Base-by-base conservation (phyloP, 73 alveolate species). In the Stentor coeruleus region DNA sequence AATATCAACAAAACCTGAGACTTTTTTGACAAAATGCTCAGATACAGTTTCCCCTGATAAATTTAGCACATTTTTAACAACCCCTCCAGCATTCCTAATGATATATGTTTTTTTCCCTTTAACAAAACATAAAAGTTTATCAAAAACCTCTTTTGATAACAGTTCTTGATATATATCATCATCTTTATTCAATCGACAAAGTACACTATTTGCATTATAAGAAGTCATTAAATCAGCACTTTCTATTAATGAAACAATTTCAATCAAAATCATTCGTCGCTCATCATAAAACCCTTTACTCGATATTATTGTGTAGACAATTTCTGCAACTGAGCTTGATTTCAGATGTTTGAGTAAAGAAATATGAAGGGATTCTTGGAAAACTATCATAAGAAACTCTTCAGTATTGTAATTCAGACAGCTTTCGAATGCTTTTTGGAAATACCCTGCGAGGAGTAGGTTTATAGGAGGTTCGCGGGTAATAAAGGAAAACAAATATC, bases 391-490 rank as follows among this genome's bases (percentile, higher is more conserved):
- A 37, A 66, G 14, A 33, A 66, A 20, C 39, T 26, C 2, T 26
- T 31, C 79, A 14, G n/a, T 20, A 33, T 66, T 33, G 11, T 31
- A 20, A 20, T 37, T 11, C 79, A 66, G 14, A 11, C n/a, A 31
- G 2, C 42, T 31, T 1, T 66, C 79, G 33, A 66, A 66, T 28
- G 79, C 79, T 33, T 66, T 66, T 31, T 31, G 79, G 33, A 66
- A 66, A 33, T 66, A 66, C 79, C 79, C 79, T 28, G 79, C 79
- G 33, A 66, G 79, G 26, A 66, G 39, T 20, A 20, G 33, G 41
- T 66, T 66, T 66, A 66, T 20, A 20, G n/a, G n/a, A 28, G n/a
- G 26, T 20, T 26, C 11, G 11, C 15, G 11, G 79, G n/a, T 33
- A 31, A 66, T 37, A 66, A 66, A 66, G 14, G 40, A 20, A 31